Evolutionary conservation across 495 filamentous ascomycete genomes (phyloP), one percentile per base, ranked within the genome.

Genomic region (Talaromyces adpressus): DNA sequence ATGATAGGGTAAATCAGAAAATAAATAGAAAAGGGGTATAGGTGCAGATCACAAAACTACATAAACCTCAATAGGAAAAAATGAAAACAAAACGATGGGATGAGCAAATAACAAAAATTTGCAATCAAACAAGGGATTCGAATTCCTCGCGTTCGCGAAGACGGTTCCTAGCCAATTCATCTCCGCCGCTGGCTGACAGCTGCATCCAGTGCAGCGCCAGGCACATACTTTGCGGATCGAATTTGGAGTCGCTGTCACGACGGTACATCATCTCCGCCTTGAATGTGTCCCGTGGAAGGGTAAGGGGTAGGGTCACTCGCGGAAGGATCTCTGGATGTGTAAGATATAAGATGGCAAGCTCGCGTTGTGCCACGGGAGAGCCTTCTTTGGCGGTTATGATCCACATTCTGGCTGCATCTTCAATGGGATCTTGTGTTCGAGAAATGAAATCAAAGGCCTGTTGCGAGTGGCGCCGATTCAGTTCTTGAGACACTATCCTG

Each of bases 151-250:
- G 77, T 74, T 93, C 90, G 64, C 89, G 83, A 74, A 97, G 83
- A 73, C 92, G 89, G 71, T 90, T 91, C 71, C 84, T 87, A 29
- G 94, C 94, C 65, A 97, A 80, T 69, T 90, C 85, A 73, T 98
- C 94, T 9, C 92, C 92, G 39, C 93, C 93, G 59, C 80, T 84
- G 63, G 91, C 89, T 47, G 91, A 92, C 65, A 93, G 78, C 78
- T 92, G 92, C 94, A 98, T 98, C 94, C 94, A 98, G 77, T 98
- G 94, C 70, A 96, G 89, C 4, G 95, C 93, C 61, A 97, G 82
- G 70, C 93, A 97, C 89, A 98, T 96, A 9, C 91, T 91, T 56
- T 89, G 87, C 18, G 94, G 92, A 70, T 98, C 92, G 52, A 82
- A 81, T 63, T 82, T 82, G 54, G 87, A 85, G 62, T 79, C 76